Base-by-base conservation (phyloP, 495 filamentous ascomycete species). In the Penicillium paradoxum region DNA sequence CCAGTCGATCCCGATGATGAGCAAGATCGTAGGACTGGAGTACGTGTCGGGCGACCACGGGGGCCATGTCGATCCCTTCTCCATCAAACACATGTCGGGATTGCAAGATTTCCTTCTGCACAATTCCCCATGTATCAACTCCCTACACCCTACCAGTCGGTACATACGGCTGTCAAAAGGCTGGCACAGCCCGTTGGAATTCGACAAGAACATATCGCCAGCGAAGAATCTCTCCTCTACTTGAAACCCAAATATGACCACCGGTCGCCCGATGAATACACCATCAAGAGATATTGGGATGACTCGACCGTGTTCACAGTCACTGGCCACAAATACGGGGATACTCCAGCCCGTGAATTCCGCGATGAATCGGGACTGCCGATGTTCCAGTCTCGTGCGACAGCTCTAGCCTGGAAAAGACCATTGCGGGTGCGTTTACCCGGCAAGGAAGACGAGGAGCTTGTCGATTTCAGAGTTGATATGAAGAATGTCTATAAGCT, bases 361-460 rank as follows among this genome's bases (percentile, higher is more conserved):
- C 61, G 61, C 8, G 55, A 64, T 14, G 19, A 51, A 6, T 58
- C 61, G 3, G 61, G 61, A 0, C 46, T 64, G 0, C 61, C 61
- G 4, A 46, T 64, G 45, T 64, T 64, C 39, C 51, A 61, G 30
- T 32, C 24, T 7, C 34, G 46, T 2, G 24, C 34, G 6, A 15
- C 37, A 0, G 34, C 39, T 27, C 25, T 49, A 4, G 41, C 41
- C 4, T 50, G 49, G 40, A 36, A 37, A 30, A 27, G 43, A 38
- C 57, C 55, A 4, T 54, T 55, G 43, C 45, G 49, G n/a, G 49
- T 64, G 3, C 45, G 52, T 2, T 34, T 64, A 45, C 54, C 59
- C 8, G 59, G 59, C 13, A 53, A 43, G 11, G 40, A 59, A n/a
- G 45, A 47, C 0, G 29, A 39, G n/a, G 53, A 63, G 17, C 45